Evolutionary conservation across 169 alveolate genomes (phyloP).

Genomic region (Eimeria sp.): DNA sequence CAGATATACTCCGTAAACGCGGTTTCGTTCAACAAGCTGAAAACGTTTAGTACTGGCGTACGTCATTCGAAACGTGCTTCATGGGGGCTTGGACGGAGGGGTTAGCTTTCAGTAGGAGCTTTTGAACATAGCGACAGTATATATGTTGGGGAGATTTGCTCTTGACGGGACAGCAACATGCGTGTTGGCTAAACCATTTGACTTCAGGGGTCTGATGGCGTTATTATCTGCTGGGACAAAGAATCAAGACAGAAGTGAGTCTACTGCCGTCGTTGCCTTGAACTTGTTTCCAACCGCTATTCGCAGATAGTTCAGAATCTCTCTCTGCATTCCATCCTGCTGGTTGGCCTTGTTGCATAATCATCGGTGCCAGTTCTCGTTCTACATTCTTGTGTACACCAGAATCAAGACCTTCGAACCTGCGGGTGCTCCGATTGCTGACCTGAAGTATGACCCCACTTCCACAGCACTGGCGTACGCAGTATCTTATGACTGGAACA

Average conservation of each 20-base stretch:
- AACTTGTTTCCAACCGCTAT: neutral
- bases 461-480: slow-evolving; percentile 81
- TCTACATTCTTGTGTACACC: neutral
- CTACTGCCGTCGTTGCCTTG: neutral
- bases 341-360: neutral
- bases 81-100: neutral
- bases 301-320: neutral
- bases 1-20: slow-evolving; percentile 81
- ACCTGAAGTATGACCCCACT: slow-evolving; percentile 78
- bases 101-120: neutral
- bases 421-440: slow-evolving; percentile 79
- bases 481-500: slow-evolving; percentile 82
- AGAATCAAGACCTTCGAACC: slow-evolving; percentile 79
- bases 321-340: neutral
- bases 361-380: neutral
- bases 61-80: neutral
- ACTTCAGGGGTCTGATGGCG: slow-evolving; percentile 83
- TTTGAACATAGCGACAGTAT: neutral
- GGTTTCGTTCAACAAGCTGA: slow-evolving; percentile 76
- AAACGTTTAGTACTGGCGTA: slow-evolving; percentile 83
- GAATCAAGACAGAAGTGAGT: slow-evolving; percentile 81
- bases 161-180: neutral
- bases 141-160: too few species aligned
- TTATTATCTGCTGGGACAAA: slow-evolving; percentile 83
- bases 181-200: neutral